phyloP scores from a whole-genome alignment of 768 basidiomycete genomes.

The Hemileccinum rubropunctum region DNA sequence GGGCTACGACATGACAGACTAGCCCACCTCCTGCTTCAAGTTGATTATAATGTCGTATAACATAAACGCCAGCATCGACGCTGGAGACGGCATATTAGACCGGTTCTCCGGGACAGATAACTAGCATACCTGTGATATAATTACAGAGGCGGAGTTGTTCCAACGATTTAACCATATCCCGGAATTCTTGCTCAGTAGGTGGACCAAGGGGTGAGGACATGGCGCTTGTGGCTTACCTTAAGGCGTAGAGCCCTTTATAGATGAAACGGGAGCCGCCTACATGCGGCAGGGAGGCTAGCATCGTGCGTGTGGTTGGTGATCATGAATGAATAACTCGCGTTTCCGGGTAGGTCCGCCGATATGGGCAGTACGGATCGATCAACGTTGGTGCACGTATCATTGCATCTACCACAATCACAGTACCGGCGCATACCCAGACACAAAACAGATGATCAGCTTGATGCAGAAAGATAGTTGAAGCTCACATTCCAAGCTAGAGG shows the following conservation, averaged over 20 bases:
- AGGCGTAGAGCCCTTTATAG: background rate
- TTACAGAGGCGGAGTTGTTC: conserved; percentile 15
- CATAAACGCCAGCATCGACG: conserved; percentile 14
- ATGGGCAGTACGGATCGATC: background rate
- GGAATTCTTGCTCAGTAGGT: conserved; percentile 2
- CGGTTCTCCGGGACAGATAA: background rate
- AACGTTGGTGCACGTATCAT: background rate
- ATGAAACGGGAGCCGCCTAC: background rate
- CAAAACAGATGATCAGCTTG: too few relatives aligned
- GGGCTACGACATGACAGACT: background rate
- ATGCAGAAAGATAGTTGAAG: background rate
- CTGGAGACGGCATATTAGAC: background rate
- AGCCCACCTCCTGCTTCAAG: conserved; percentile 16
- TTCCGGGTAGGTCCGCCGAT: background rate
- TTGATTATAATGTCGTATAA: conserved; percentile 22
- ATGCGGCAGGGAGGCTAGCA: background rate
- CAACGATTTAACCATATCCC: conserved; percentile 1
- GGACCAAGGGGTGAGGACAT: conserved; percentile 11
- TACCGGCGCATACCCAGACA: too few relatives aligned
- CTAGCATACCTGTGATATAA: conserved; percentile 10
- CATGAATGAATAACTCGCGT: background rate
- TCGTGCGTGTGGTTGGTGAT: background rate
- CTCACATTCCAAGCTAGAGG: background rate
- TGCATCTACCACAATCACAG: background rate
- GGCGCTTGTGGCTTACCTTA: background rate